Base-by-base conservation (phyloP, 441 rosid genomes). In the Populus hybrid region DNA sequence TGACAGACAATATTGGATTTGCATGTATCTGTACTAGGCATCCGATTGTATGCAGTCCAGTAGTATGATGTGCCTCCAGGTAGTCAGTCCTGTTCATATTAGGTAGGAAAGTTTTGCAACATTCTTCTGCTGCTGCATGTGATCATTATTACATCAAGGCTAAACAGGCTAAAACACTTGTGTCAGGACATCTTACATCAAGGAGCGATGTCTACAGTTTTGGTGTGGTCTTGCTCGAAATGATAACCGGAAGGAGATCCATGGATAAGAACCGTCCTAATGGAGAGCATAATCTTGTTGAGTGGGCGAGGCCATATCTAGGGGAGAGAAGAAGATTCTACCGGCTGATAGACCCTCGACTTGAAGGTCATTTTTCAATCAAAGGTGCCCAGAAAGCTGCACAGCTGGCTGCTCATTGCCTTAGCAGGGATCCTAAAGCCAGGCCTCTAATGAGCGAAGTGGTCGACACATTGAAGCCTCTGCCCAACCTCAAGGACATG, bases 121-220 rank as follows among this genome's bases (percentile, higher is more conserved):
- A 54, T 6, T 18, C 21, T 18, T 20, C 21, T 54, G 61, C 8
- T 54, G 61, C 61, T 16, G 32, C 32, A 30, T 30, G 4, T 30
- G 32, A 30, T 30, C 32, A 30, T 30, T 3, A 30, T 30, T 30
- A 30, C 32, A 30, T 30, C 32, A 30, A 30, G 26, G 78, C 76
- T 83, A 46, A 76, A 72, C 35, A 12, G 64, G 24, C 65, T 32
- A 71, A 18, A 54, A 35, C 63, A 65, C 72, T 28, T 78, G 77
- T 75, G 67, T 67, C 89, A 94, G 98, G 98, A 75, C 98, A 94
- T 83, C 96, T 94, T 74, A 94, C 98, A 74, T 94, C 98, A 70
- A 91, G 83, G 87, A 94, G 98, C 70, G 98, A 94, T 35, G 98
- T 94, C 20, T 94, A 92, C 88, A 94, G 98, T 80, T 94, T 94